Conservation (phyloP, 164 flowering plant species). For the Protea cynaroides region DNA sequence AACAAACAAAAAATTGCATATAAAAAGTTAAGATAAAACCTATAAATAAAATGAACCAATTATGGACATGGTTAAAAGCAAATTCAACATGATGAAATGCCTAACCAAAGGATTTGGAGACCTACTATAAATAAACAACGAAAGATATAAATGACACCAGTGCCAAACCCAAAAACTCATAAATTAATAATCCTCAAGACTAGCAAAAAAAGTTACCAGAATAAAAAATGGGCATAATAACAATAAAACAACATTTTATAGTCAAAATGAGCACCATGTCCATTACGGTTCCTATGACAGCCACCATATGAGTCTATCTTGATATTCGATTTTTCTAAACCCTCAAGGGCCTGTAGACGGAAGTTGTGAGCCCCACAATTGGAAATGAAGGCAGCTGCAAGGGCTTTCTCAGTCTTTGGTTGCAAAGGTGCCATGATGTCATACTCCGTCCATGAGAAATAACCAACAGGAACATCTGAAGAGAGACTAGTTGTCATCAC, state of each 20-base stretch:
- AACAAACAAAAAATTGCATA: background rate
- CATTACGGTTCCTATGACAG: slow-evolving; percentile 87
- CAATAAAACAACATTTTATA: too few species aligned
- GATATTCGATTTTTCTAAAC: slow-evolving; percentile 51
- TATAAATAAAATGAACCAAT: background rate
- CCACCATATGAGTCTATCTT: slow-evolving; percentile 90
- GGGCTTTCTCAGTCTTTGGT: slow-evolving; percentile 80
- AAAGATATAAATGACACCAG: too few species aligned
- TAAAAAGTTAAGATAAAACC: background rate
- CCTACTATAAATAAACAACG: too few species aligned
- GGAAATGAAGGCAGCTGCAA: slow-evolving; percentile 97
- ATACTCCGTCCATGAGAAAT: slow-evolving; percentile 98
- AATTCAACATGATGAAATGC: too few species aligned
- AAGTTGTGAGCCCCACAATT: slow-evolving; percentile 91
- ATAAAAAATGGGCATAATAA: too few species aligned
- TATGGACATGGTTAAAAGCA: background rate
- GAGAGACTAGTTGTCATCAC: slow-evolving; percentile 98
- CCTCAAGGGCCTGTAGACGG: slow-evolving; percentile 84
- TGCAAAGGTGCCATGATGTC: slow-evolving; percentile 91
- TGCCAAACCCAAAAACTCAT: background rate
- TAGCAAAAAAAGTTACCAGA: too few species aligned
- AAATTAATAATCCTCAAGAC: background rate
- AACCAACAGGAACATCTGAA: slow-evolving; percentile 99
- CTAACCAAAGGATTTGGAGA: too few species aligned
- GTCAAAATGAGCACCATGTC: slow-evolving; percentile 43